Evolutionary conservation across 192 early-diverging fungal genomes (phyloP).

Genomic region (Gonapodya sp.): DNA sequence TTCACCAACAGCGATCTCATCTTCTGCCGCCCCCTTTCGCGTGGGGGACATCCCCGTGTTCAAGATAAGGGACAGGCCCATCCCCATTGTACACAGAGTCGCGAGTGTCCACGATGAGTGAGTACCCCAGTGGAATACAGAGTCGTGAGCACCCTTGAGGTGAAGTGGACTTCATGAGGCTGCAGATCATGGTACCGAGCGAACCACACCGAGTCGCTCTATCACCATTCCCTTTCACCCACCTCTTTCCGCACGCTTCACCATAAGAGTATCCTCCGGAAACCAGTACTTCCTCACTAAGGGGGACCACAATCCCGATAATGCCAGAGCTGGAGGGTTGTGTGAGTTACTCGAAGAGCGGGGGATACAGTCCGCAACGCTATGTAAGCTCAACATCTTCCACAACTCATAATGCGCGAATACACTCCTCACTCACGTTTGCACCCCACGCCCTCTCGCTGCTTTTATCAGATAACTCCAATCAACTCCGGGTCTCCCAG

Average conservation of each 20-base stretch:
- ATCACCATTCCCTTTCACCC: too few relatives aligned
- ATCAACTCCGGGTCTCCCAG: slow-evolving; percentile 83
- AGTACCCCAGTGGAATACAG: slow-evolving; percentile 10
- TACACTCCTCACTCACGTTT: neutral
- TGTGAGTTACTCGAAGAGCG: too few relatives aligned
- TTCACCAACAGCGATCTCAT: too few relatives aligned
- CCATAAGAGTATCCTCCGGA: slow-evolving; percentile 38
- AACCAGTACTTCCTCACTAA: slow-evolving; percentile 88
- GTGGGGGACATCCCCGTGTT: slow-evolving; percentile 93
- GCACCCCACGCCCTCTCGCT: neutral
- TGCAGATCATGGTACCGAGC: too few relatives aligned
- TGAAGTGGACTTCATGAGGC: too few relatives aligned
- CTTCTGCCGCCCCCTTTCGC: slow-evolving; percentile 58
- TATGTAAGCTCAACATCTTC: slow-evolving; percentile 44
- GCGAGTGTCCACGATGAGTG: slow-evolving; percentile 84
- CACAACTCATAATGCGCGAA: neutral
- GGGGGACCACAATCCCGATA: slow-evolving; percentile 85
- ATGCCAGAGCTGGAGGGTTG: slow-evolving; percentile 90
- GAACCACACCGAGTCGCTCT: too few relatives aligned
- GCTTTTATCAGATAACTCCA: slow-evolving; percentile 24
- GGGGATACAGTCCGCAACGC: too few relatives aligned
- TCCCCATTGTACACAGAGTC: slow-evolving; percentile 96
- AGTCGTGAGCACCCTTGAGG: neutral
- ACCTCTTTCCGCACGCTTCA: too few relatives aligned
- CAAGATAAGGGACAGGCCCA: slow-evolving; percentile 74